These are phyloP conservation scores for Coemansia sp. DNA, from an alignment of 192 early-diverging fungal genomes.

Conservation along the genomic window DNA sequence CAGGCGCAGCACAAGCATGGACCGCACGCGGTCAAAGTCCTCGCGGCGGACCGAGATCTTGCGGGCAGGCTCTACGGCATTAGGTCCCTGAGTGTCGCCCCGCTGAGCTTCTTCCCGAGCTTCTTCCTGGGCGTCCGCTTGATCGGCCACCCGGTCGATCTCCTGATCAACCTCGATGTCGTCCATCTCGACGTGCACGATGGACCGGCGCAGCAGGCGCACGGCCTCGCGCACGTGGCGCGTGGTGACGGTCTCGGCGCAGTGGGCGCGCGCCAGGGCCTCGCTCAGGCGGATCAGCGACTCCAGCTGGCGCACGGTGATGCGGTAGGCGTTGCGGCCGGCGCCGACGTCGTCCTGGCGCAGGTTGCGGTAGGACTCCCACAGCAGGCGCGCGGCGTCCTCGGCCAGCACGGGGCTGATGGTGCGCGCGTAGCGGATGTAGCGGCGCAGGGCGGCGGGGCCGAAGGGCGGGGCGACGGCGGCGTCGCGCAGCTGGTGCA, in stretches of 20 bases:
- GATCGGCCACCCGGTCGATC: constrained; percentile 7
- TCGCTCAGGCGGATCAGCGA: constrained; percentile 96
- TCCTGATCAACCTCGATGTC: constrained; percentile 68
- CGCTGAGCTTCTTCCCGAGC: no score
- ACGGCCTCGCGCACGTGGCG: constrained; percentile 85
- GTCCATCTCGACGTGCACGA: constrained; percentile 84
- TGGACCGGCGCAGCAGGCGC: constrained; percentile 83
- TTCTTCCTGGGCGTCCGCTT: constrained; percentile 24
- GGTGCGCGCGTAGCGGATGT: constrained; percentile 88
- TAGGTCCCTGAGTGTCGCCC: no score
- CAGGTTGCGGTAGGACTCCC: constrained; percentile 84
- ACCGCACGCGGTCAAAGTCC: constrained; percentile 58
- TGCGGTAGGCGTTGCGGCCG: constrained; percentile 77
- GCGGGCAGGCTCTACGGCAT: constrained; percentile 7
- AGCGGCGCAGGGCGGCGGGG: constrained; percentile 77
- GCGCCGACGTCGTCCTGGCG: constrained; percentile 86
- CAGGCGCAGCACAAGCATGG: constrained; percentile 59
- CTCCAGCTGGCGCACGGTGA: constrained; percentile 97
- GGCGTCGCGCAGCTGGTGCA: constrained; percentile 74
- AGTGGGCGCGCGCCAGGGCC: constrained; percentile 90
- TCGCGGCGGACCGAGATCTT: constrained; percentile 68
- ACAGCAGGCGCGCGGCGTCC: constrained; percentile 77
- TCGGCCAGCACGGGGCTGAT: constrained; percentile 79
- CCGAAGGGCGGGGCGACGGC: constrained; percentile 74
- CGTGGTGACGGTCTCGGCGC: constrained; percentile 65